Evolutionary conservation across 768 basidiomycete genomes (phyloP).

Genomic region (Suillus occidentalis): DNA sequence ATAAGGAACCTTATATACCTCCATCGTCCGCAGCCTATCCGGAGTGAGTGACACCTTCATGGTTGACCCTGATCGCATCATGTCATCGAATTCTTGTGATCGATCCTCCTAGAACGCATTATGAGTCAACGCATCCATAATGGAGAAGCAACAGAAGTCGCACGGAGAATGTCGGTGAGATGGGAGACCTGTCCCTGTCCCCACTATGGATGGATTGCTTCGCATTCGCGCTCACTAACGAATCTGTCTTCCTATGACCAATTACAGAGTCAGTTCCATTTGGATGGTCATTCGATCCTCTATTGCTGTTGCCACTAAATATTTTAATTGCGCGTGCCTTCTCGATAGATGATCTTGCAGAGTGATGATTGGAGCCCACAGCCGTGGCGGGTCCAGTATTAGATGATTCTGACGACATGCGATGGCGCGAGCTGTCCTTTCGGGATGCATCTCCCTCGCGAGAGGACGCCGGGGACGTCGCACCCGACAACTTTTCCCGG

Average conservation of each 20-base stretch:
- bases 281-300: constrained; percentile 40
- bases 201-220: constrained; percentile 37
- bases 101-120: constrained; percentile 47
- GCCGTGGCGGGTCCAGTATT: constrained; percentile 15
- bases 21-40: constrained; percentile 89
- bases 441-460: constrained; percentile 25
- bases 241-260: constrained; percentile 57
- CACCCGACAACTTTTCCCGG: constrained; percentile 50
- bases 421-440: constrained; percentile 23
- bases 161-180: constrained; percentile 36
- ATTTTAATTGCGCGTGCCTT: constrained; percentile 63
- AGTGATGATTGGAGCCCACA: constrained; percentile 18
- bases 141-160: constrained; percentile 12
- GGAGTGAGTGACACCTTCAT: constrained; percentile 97
- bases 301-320: constrained; percentile 40
- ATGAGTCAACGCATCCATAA: constrained; percentile 5
- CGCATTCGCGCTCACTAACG: constrained; percentile 50
- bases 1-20: constrained; percentile 55
- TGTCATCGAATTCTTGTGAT: constrained; percentile 86
- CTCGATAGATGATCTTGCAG: constrained; percentile 61
- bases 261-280: constrained; percentile 43
- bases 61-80: constrained; percentile 86
- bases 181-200: constrained; percentile 37
- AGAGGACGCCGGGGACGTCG: constrained; percentile 39
- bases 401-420: constrained; percentile 43